These are phyloP conservation scores for Saccharomycopsis microspora DNA, from an alignment of 805 yeast species.

Conservation along the genomic window DNA sequence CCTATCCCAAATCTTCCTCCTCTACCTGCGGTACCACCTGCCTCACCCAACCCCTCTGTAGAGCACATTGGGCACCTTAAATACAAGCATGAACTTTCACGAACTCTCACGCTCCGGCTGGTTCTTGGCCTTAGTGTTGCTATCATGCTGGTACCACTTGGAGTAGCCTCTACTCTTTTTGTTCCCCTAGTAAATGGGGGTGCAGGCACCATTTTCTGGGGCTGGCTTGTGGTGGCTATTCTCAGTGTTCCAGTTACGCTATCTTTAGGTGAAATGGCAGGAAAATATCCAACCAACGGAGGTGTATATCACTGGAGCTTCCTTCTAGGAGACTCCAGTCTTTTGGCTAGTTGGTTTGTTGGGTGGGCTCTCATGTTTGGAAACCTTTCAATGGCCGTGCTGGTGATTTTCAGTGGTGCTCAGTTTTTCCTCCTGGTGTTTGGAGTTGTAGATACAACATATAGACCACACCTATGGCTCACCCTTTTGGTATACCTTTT, in stretches of 20 bases:
- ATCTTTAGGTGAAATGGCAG: slow-evolving; percentile 66
- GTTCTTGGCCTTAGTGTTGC: slow-evolving; percentile 73
- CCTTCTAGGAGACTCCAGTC: slow-evolving; percentile 42
- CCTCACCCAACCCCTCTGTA: background rate
- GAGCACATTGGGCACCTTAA: slow-evolving; percentile 62
- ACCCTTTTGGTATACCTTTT: slow-evolving; percentile 47
- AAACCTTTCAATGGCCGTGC: slow-evolving; percentile 66
- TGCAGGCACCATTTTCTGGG: slow-evolving; percentile 63
- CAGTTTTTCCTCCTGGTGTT: slow-evolving; percentile 59
- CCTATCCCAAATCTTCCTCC: too few relatives aligned
- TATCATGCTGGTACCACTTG: slow-evolving; percentile 73
- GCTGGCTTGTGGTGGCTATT: slow-evolving; percentile 57
- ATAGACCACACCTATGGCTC: slow-evolving; percentile 42
- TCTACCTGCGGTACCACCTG: too few relatives aligned
- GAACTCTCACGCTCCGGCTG: slow-evolving; percentile 57
- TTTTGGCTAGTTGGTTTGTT: slow-evolving; percentile 59
- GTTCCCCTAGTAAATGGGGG: slow-evolving; percentile 70
- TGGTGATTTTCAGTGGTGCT: slow-evolving; percentile 66
- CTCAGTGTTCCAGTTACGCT: slow-evolving; percentile 55
- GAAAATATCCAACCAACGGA: slow-evolving; percentile 68
- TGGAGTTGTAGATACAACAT: slow-evolving; percentile 47
- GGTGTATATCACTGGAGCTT: slow-evolving; percentile 73
- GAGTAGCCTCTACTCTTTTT: slow-evolving; percentile 62
- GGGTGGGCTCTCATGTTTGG: slow-evolving; percentile 71
- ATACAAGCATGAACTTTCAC: slow-evolving; percentile 59